These are phyloP conservation scores for Orbilia javanica DNA, from an alignment of 2,329 filamentous ascomycete genomes.

Conservation along the genomic window DNA sequence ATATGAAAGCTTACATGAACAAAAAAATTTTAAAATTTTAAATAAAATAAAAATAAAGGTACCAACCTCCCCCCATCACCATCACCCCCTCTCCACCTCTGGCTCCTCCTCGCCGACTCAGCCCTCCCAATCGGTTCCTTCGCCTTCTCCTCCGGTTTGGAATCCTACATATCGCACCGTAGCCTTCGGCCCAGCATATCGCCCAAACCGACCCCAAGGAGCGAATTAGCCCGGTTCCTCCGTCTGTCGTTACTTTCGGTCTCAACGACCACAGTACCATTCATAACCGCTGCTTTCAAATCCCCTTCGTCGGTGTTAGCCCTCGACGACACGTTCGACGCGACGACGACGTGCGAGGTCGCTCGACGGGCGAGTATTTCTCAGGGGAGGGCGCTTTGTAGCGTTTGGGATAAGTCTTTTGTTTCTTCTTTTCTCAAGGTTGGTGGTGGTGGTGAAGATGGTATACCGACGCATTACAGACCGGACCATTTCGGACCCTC, in stretches of 20 bases:
- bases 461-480: background rate
- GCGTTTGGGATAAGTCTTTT: slow-evolving; percentile 81
- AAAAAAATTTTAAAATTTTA: too few relatives aligned
- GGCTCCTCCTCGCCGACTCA: slow-evolving; percentile 83
- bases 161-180: slow-evolving; percentile 81
- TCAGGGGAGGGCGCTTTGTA: slow-evolving; percentile 80
- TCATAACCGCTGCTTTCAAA: slow-evolving; percentile 76
- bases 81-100: slow-evolving; percentile 70
- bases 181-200: slow-evolving; percentile 58
- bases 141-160: slow-evolving; percentile 84
- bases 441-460: background rate
- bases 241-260: slow-evolving; percentile 78
- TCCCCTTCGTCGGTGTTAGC: slow-evolving; percentile 67
- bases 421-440: slow-evolving; percentile 64
- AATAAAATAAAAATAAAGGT: background rate
- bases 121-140: slow-evolving; percentile 87
- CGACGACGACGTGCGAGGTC: slow-evolving; percentile 82
- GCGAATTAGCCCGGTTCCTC: slow-evolving; percentile 74
- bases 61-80: too few relatives aligned
- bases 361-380: slow-evolving; percentile 79
- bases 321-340: slow-evolving; percentile 82
- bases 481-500: slow-evolving; percentile 60
- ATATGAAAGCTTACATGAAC: slow-evolving; percentile 24
- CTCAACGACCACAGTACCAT: slow-evolving; percentile 79
- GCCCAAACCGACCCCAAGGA: slow-evolving; percentile 65